Base-by-base conservation (phyloP, 2,329 filamentous ascomycete genomes). In the Canariomyces notabilis region DNA sequence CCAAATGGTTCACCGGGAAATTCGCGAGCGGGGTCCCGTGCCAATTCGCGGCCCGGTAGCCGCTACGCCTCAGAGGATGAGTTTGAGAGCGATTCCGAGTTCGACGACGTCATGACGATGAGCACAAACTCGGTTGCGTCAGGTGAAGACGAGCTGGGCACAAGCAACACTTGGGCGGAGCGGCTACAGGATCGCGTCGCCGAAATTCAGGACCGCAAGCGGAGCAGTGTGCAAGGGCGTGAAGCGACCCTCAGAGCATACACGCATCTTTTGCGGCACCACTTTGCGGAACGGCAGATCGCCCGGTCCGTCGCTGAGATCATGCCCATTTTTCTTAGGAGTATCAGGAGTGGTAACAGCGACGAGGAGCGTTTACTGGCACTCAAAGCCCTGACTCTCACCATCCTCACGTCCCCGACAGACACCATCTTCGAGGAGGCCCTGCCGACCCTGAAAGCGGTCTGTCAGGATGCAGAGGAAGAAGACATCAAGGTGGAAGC, bases 141-240 rank as follows among this genome's bases (percentile, higher is more conserved):
- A n/a, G 79, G 86, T 51, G 85, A 88, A 54, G 82, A 82, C 29
- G 71, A 83, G 23, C 74, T 76, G 7, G 70, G 74, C 20, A 64
- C 73, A n/a, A 64, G 72, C 15, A 64, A 73, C 39, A 74, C 75
- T 20, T 87, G 85, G 77, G 76, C 80, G 37, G 68, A 77, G 14
- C 75, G 79, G 46, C 67, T 90, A 26, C 71, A 75, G 21, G 76
- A 82, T 51, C 78, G 83, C 48, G 81, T 94, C 52, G 74, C 83
- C 38, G 81, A 86, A 55, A 77, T 95, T 21, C 73, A 84, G 44
- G 74, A 78, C 51, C 82, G 87, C 58, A 95, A 94, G 73, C 81
- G 84, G 54, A 88, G 83, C 65, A 89, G 82, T 54, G 78, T 76
- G 19, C 79, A 86, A 52, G 80, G 81, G 18, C 80, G 89, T 42